phyloP scores from a whole-genome alignment of 2,329 filamentous ascomycete genomes.

The Fusarium circinatum region DNA sequence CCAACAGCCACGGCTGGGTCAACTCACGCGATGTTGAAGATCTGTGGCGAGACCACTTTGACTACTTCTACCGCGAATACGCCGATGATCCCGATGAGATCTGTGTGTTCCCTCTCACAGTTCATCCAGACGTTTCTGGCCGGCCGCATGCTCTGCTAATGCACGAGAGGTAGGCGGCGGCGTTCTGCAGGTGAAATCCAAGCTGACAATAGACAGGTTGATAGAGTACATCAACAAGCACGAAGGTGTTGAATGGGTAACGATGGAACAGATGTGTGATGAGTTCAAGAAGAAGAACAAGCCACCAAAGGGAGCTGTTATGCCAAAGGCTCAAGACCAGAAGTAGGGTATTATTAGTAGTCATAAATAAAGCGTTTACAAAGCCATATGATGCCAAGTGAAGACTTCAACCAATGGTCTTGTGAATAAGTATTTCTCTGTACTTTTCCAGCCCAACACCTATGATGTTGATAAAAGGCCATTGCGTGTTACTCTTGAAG shows the following conservation, averaged over 20 bases:
- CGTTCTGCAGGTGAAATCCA: too few species aligned
- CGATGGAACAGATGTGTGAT: slow-evolving; percentile 77
- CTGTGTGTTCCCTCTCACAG: slow-evolving; percentile 81
- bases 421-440: slow-evolving; percentile 36
- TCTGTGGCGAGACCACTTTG: slow-evolving; percentile 73
- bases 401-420: not conserved
- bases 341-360: not conserved
- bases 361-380: not conserved
- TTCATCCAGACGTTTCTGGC: slow-evolving; percentile 79
- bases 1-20: slow-evolving; percentile 72
- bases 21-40: slow-evolving; percentile 70
- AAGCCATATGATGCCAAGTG: not conserved
- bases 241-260: slow-evolving; percentile 72
- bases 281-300: slow-evolving; percentile 76
- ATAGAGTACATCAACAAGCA: slow-evolving; percentile 76
- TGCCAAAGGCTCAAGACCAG: not conserved
- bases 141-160: slow-evolving; percentile 77
- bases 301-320: slow-evolving; percentile 64
- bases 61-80: slow-evolving; percentile 76
- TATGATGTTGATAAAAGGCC: slow-evolving; percentile 59
- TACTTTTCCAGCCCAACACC: slow-evolving; percentile 54
- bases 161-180: slow-evolving; percentile 62
- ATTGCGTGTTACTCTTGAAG: slow-evolving; percentile 59
- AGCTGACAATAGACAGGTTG: slow-evolving; percentile 22
- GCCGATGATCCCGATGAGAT: slow-evolving; percentile 65